These are phyloP conservation scores for Candida jianshihensis DNA, from an alignment of 805 yeast genomes.

Conservation along the genomic window DNA sequence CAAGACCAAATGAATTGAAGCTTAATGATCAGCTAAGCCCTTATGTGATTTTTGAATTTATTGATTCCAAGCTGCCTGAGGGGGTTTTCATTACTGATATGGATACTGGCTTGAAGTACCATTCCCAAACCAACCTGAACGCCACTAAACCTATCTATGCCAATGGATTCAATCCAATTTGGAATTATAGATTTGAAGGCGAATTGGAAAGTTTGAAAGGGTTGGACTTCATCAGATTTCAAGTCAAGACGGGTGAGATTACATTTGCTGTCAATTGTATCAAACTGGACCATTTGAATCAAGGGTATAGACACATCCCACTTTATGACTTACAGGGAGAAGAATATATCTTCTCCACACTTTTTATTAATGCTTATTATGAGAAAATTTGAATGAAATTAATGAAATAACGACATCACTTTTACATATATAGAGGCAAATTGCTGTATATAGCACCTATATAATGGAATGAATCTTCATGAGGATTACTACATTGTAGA, in stretches of 20 bases:
- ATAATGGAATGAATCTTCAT: no score
- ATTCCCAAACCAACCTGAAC: conserved; percentile 1
- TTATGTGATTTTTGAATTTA: conserved; percentile 51
- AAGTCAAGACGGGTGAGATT: conserved; percentile 37
- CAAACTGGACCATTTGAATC: conserved; percentile 54
- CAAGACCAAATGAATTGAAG: conserved; percentile 53
- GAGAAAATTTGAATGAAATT: conserved; percentile 4
- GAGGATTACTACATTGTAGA: not conserved
- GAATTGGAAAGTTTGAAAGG: conserved; percentile 31
- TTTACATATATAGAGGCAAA: no score
- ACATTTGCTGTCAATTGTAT: conserved; percentile 54
- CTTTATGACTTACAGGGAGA: conserved; percentile 77
- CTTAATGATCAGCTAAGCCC: conserved; percentile 48
- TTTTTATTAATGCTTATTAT: conserved; percentile 33
- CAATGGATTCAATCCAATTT: conserved; percentile 84
- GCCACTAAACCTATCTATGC: conserved; percentile 34
- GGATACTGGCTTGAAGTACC: conserved; percentile 1
- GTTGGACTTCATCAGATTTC: conserved; percentile 50
- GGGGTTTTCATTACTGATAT: conserved; percentile 10
- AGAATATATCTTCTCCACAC: conserved; percentile 53
- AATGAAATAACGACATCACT: no score
- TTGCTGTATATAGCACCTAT: no score
- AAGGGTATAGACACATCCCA: conserved; percentile 81
- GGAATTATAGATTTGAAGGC: conserved; percentile 56
- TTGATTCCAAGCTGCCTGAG: conserved; percentile 33